A percentile compares a stretch with the other conserved stretches of the same genome.
phyloP scores from a whole-genome alignment of 2,329 filamentous ascomycete genomes.

The Apiospora arundinis region DNA sequence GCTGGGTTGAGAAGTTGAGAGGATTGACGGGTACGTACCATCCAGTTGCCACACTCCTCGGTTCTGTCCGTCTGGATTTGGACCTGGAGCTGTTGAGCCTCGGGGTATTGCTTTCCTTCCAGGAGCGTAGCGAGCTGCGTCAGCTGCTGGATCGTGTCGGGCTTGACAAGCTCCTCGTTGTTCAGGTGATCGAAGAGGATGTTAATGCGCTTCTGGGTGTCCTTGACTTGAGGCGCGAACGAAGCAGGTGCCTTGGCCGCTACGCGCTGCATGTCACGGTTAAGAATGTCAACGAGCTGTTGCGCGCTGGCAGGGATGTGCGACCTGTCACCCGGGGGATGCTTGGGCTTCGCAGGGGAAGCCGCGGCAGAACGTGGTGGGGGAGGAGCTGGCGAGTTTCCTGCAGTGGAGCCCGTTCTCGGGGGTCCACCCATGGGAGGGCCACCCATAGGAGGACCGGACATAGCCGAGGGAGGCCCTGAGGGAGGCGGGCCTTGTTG shows the following conservation, averaged over 20 bases:
- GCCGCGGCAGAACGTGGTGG: conserved; percentile 52
- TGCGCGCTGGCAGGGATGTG: conserved; percentile 83
- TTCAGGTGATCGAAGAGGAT: conserved; percentile 97
- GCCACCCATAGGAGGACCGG: conserved; percentile 45
- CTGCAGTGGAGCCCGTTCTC: conserved; percentile 43
- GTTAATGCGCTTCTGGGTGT: conserved; percentile 90
- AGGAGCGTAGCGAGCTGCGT: conserved; percentile 69
- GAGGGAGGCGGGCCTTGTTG: conserved; percentile 43
- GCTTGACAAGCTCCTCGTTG: conserved; percentile 87
- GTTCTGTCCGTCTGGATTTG: conserved; percentile 79
- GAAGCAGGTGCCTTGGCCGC: conserved; percentile 84
- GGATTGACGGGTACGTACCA: conserved; percentile 65
- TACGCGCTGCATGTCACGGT: conserved; percentile 85
- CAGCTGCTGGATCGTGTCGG: conserved; percentile 75
- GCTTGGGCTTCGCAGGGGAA: conserved; percentile 65
- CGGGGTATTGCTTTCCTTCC: conserved; percentile 71
- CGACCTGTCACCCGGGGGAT: conserved; percentile 85
- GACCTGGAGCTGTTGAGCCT: conserved; percentile 71
- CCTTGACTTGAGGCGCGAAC: conserved; percentile 87
- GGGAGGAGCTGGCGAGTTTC: conserved; percentile 46
- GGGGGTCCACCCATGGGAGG: conserved; percentile 50
- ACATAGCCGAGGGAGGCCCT: conserved; percentile 46
- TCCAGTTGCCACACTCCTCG: conserved; percentile 85
- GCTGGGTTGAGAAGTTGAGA: not conserved
- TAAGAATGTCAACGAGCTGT: conserved; percentile 81